Evolutionary conservation across 2,329 filamentous ascomycete genomes (phyloP), one percentile per base, ranked within the genome.

Genomic region (Dendrostoma leiphaemia): DNA sequence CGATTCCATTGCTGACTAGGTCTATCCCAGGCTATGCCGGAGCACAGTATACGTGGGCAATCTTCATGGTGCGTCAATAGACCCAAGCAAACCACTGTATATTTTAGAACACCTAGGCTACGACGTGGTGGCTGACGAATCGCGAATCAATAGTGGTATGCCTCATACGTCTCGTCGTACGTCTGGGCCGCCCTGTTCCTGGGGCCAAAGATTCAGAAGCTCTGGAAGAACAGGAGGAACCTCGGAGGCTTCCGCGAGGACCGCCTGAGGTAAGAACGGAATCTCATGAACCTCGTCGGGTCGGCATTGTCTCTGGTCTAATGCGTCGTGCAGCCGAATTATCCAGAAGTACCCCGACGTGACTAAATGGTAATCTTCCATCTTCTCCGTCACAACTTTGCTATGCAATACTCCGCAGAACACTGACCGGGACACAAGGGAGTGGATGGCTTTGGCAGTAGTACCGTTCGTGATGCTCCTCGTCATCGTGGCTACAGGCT

Each of bases 21-120:
- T n/a, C n/a, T n/a, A n/a, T 12, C 17, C 6, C 21, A 41, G 38
- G 19, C 38, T 61, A 61, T 38, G 53, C 55, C 0, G 58, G 60
- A 29, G 56, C 58, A 3, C 58, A 60, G 15, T 60, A 56, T 37
- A 57, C 52, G 3, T 61, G 60, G 60, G 43, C 37, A 12, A 61
- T 61, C 6, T 61, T 61, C 34, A 57, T 61, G 57, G 59, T 55
- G 32, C 7, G 43, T 41, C 12, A 3, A 2, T 13, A n/a, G n/a
- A n/a, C 32, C 1, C 8, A 6, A 21, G 12, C 38, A 26, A 41
- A 10, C 38, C n/a, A 24, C 23, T 41, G 15, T 9, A 13, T 32
- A 32, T 32, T 32, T 6, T 24, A 3, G 8, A 24, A 13, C 12
- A 24, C 2, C 40, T n/a, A 13, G 10, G 13, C 6, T 3, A 10